Evolutionary conservation across 306 rosid species (phyloP), one percentile per base, ranked within the genome.

Genomic region (Vicia faba): DNA sequence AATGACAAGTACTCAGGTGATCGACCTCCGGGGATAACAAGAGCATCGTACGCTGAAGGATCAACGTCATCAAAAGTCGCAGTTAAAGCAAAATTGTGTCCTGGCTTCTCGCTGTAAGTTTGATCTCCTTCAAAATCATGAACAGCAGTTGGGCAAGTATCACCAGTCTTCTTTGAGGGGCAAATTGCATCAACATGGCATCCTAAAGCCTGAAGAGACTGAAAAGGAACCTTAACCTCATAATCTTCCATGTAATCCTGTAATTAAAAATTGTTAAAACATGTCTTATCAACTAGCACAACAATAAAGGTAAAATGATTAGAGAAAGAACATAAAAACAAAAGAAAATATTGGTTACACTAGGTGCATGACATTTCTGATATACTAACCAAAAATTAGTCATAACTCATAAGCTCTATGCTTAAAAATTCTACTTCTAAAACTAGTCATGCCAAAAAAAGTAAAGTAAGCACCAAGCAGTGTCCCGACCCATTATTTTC

Each of bases 81-180:
- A 5, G 83, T 93, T 62, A 89, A 73, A 45, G 68, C n/a, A 70
- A 89, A 93, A 59, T 76, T 54, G 50, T 88, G 84, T 67, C 97
- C 97, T 18, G 87, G 87, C 80, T 89, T 89, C 84, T 83, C 87
- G 69, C 82, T 86, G 73, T 88, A 93, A 70, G 91, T 86, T 50
- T 93, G 97, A 50, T 88, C 97, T 25, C 98, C 98, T 84, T 93
- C 96, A 76, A 88, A 85, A 81, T 93, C 98, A 75, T 86, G 96
- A 80, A 89, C 70, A 36, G 89, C 93, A 16, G 96, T 90, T 29
- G 78, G 79, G 68, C 98, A 93, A 46, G 63, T 79, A 26, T 93
- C 95, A 18, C 98, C 96, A 7, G 85, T 81, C 49, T 83, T 89
- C 89, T 85, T 93, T 50, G 78, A 55, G 61, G 97, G 97, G 79